Evolutionary conservation across 2,329 filamentous ascomycete genomes (phyloP).

Genomic region (Xylariaceae sp.): DNA sequence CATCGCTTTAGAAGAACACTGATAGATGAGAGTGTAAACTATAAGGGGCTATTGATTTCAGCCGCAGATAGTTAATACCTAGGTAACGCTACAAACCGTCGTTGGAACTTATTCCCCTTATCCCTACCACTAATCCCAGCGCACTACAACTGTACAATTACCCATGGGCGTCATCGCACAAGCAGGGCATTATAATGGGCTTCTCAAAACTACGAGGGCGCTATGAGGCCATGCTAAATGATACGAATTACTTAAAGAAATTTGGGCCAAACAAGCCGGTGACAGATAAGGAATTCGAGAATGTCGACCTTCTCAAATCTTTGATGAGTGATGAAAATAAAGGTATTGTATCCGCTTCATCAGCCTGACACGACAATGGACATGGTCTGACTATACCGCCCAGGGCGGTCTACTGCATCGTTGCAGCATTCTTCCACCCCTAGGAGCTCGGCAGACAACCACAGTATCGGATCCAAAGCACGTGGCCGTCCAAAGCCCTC

Average conservation of each 20-base stretch:
- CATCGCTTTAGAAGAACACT: background rate
- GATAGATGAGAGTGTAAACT: background rate
- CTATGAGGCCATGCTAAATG: background rate
- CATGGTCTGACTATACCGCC: background rate
- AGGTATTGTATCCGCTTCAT: background rate
- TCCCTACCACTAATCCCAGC: background rate
- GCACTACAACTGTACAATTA: background rate
- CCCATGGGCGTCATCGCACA: background rate
- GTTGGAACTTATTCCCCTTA: background rate
- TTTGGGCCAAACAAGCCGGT: background rate
- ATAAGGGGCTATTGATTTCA: background rate
- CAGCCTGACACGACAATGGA: background rate
- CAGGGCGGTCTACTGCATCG: background rate
- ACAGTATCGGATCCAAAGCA: background rate
- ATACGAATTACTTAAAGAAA: background rate
- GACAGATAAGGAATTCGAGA: slow-evolving; percentile 13
- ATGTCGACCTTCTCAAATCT: slow-evolving; percentile 7
- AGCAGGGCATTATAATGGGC: background rate
- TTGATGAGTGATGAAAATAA: slow-evolving; percentile 4
- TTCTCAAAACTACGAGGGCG: background rate
- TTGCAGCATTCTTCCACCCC: background rate
- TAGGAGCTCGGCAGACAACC: background rate
- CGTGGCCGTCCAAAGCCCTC: background rate
- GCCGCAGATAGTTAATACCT: no score
- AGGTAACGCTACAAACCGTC: background rate